Base-by-base conservation (phyloP, 2,329 filamentous ascomycete species). In the Pestalotiopsis sp. region DNA sequence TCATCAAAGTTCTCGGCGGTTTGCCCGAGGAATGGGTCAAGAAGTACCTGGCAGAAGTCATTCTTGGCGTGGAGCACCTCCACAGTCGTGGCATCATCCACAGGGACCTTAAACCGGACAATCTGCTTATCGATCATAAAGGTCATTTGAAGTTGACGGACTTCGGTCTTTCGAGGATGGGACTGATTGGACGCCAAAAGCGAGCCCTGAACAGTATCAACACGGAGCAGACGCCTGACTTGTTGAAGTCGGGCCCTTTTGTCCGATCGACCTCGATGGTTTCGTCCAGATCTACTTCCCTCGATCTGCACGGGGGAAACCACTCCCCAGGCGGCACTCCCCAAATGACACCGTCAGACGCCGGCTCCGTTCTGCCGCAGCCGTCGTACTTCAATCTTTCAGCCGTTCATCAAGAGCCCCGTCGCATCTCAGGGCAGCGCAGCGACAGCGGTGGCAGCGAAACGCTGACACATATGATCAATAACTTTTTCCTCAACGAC, bases 11-110 rank as follows among this genome's bases (percentile, higher is more conserved):
- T 31, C 87, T 99, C 1, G 95, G 95, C 38, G 94, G 93, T 2
- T 85, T 99, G 25, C 93, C 95, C 0, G 97, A 99, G 82, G 95
- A 98, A 73, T 99, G 97, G 97, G 94, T 93, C 3, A 97, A 97
- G 83, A 98, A 97, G 78, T 99, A 99, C 77, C 87, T 98, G 52
- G 96, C 93, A 3, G 96, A 99, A 82, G 95, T 99, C 59, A 91
- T 99, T 65, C 86, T 98, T n/a, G 96, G 97, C 20, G 94, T 99
- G 49, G 94, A 99, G 78, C 95, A 99, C 83, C 85, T 99, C 61
- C 96, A 99, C 81, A 93, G 91, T 77, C 90, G 95, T 69, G 94
- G 95, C 69, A 98, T 99, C 77, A 95, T 99, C 59, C 97, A 99
- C 81, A 92, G 96, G 75, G 96, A 99, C 77, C 82, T 99, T 70